These are phyloP conservation scores for Epichloe sylvatica DNA, from an alignment of 2,329 filamentous ascomycete genomes.

Conservation along the genomic window DNA sequence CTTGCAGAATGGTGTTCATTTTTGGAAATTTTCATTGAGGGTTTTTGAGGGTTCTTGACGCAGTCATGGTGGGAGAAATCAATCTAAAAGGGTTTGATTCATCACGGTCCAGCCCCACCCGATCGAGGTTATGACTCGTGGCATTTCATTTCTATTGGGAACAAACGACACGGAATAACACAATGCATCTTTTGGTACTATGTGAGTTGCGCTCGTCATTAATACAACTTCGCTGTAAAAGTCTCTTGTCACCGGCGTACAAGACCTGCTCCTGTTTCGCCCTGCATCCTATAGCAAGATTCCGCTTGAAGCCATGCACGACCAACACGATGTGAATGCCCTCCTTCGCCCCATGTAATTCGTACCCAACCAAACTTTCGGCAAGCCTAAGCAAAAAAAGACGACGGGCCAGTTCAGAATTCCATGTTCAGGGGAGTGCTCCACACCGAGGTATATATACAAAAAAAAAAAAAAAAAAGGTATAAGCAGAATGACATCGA, in stretches of 20 bases:
- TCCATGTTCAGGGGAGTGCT: not conserved
- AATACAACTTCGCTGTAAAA: not conserved
- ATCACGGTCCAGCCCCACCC: not conserved
- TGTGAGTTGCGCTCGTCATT: not conserved
- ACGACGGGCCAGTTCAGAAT: not conserved
- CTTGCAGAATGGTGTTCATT: too few species aligned
- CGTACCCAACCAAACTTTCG: not conserved
- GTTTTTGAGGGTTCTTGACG: too few species aligned
- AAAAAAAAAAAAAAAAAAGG: not conserved
- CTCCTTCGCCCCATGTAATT: not conserved
- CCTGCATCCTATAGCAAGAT: not conserved
- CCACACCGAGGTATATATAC: not conserved
- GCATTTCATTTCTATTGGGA: not conserved
- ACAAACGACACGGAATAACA: not conserved
- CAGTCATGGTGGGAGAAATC: not conserved
- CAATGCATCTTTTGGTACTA: not conserved
- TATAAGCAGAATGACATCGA: not conserved
- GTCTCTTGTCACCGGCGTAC: not conserved
- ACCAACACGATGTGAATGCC: not conserved
- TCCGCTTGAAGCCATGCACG: not conserved
- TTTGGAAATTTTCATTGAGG: too few species aligned
- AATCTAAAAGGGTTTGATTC: not conserved
- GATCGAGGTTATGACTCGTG: not conserved
- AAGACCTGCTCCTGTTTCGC: not conserved
- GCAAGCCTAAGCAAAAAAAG: not conserved